These are phyloP conservation scores for Carex parvula DNA, from an alignment of 176 grass and related monocot species.

Conservation along the genomic window DNA sequence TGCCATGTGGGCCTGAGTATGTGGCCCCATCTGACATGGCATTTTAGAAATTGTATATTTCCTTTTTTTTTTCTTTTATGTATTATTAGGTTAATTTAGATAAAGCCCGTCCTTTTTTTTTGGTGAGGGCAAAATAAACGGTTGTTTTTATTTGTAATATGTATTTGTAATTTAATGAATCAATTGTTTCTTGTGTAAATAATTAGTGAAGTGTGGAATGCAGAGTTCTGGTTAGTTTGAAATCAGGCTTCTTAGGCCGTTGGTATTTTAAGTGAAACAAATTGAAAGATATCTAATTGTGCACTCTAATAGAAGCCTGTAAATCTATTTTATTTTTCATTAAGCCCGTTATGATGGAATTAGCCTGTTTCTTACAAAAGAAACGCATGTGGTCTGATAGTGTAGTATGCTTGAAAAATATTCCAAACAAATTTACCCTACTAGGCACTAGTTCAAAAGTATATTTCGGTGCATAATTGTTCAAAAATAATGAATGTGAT, in stretches of 20 bases:
- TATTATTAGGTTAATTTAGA: not conserved
- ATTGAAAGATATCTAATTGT: not conserved
- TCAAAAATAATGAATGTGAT: not conserved
- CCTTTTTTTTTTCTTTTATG: not conserved
- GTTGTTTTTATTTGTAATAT: not conserved
- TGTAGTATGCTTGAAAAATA: not conserved
- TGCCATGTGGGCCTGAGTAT: conserved; percentile 64
- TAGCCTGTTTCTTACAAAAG: not conserved
- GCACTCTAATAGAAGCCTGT: not conserved
- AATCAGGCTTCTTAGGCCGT: not conserved
- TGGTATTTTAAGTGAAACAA: not conserved
- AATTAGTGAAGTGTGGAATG: not conserved
- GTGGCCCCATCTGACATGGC: not conserved
- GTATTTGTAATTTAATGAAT: not conserved
- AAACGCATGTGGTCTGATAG: not conserved
- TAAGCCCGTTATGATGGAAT: not conserved
- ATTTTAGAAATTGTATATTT: not conserved
- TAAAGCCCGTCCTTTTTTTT: not conserved
- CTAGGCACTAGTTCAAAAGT: not conserved
- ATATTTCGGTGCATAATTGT: not conserved
- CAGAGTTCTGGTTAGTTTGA: not conserved
- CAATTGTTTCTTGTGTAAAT: not conserved
- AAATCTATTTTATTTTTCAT: not conserved
- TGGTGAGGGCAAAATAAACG: not conserved
- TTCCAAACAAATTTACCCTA: not conserved